Conservation (phyloP, 2,329 filamentous ascomycete genomes). For the Botrytis sinoallii region DNA sequence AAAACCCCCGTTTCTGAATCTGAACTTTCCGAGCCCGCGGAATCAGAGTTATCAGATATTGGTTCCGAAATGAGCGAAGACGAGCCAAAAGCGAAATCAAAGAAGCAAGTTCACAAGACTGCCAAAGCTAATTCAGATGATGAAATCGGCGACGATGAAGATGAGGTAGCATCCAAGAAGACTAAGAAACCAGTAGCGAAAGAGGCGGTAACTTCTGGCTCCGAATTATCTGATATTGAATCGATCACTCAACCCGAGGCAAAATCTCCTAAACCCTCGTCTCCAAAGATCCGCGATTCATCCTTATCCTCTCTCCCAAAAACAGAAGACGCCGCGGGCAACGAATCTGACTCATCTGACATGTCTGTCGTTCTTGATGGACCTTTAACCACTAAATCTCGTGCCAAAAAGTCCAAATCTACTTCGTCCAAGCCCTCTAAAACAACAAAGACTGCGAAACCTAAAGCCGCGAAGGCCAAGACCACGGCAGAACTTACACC, state of each 20-base stretch:
- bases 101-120: conserved; percentile 9
- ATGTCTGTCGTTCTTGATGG: conserved; percentile 75
- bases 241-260: conserved; percentile 6
- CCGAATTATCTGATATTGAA: conserved; percentile 7
- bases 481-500: conserved; percentile 48
- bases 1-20: conserved; percentile 24
- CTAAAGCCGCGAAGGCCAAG: conserved; percentile 41
- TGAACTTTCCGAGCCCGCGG: conserved; percentile 9
- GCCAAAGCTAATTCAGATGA: background rate
- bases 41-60: conserved; percentile 18
- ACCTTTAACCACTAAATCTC: conserved; percentile 15
- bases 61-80: conserved; percentile 25
- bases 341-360: conserved; percentile 53
- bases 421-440: conserved; percentile 35
- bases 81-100: conserved; percentile 17
- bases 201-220: background rate
- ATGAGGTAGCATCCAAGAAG: background rate
- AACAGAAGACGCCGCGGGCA: conserved; percentile 35
- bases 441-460: conserved; percentile 31
- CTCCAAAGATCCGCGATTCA: conserved; percentile 21
- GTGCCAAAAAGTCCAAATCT: conserved; percentile 47
- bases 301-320: conserved; percentile 12
- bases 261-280: conserved; percentile 18
- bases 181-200: background rate
- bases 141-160: conserved; percentile 11